Percentiles rank a stretch among this genome's conserved stretches.
phyloP scores from a whole-genome alignment of 2,329 filamentous ascomycete genomes.

The Colletotrichum sojae region DNA sequence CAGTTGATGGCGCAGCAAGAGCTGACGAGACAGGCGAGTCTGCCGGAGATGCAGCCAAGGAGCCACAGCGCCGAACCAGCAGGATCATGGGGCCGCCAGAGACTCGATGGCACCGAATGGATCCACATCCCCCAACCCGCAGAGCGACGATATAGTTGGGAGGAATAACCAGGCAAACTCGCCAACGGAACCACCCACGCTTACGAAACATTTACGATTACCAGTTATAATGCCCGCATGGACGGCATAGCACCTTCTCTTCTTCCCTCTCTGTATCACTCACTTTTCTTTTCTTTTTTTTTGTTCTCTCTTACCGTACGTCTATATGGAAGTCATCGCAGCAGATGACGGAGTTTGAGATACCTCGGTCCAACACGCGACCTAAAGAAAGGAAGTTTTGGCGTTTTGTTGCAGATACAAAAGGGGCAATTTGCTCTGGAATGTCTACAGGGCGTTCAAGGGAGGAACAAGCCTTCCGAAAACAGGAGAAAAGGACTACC shows the following conservation, averaged over 20 bases:
- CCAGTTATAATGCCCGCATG: conserved; percentile 21
- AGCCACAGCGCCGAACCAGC: conserved; percentile 43
- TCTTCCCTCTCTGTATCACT: conserved; percentile 26
- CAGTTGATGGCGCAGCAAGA: conserved; percentile 48
- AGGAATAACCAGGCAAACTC: conserved; percentile 51
- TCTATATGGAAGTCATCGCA: neutral
- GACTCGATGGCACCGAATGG: conserved; percentile 62
- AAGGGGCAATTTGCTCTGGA: neutral
- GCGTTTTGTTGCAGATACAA: conserved; percentile 11
- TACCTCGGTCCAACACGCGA: neutral
- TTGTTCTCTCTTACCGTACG: conserved; percentile 6
- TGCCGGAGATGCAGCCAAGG: conserved; percentile 31
- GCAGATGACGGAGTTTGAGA: conserved; percentile 30
- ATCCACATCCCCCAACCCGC: conserved; percentile 67
- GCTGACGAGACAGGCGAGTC: conserved; percentile 45
- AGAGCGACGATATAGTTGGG: conserved; percentile 67
- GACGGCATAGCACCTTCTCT: conserved; percentile 17
- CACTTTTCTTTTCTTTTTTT: conserved; percentile 10
- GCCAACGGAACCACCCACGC: neutral
- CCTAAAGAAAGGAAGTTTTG: neutral
- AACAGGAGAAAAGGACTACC: neutral
- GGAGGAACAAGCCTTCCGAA: neutral
- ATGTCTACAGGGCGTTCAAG: neutral
- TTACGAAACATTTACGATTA: conserved; percentile 15
- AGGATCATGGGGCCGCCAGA: conserved; percentile 51